Conservation (phyloP, 2,329 filamentous ascomycete species). For the Trichocomaceae sp. region DNA sequence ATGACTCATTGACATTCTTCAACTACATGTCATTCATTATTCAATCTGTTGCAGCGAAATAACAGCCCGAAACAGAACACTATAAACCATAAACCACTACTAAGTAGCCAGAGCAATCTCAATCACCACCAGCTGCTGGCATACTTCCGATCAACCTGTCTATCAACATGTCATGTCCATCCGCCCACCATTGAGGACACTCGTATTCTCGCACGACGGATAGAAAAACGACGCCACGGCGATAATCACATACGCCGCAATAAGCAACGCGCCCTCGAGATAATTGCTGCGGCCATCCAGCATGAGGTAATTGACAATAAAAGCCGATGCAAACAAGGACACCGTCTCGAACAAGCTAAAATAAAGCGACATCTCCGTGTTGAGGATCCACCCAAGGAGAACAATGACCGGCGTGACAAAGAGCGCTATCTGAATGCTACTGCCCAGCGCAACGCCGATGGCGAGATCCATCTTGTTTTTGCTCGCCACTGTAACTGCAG, state of each 20-base stretch:
- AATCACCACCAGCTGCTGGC: no score
- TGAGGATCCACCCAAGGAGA: slow-evolving; percentile 63
- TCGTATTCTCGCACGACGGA: slow-evolving; percentile 47
- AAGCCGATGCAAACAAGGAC: slow-evolving; percentile 72
- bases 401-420: slow-evolving; percentile 66
- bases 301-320: slow-evolving; percentile 84
- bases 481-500: slow-evolving; percentile 62
- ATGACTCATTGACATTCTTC: background rate
- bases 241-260: slow-evolving; percentile 63
- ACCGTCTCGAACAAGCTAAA: slow-evolving; percentile 88
- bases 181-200: slow-evolving; percentile 20
- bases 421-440: slow-evolving; percentile 64
- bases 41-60: background rate
- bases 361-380: slow-evolving; percentile 68
- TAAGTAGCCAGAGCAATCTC: background rate
- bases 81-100: no score
- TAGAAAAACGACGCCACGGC: slow-evolving; percentile 62
- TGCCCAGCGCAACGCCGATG: slow-evolving; percentile 64
- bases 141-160: no score
- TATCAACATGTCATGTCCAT: slow-evolving; percentile 10
- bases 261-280: slow-evolving; percentile 63
- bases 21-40: background rate
- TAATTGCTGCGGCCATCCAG: slow-evolving; percentile 82
- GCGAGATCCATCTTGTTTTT: slow-evolving; percentile 73
- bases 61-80: no score